Evolutionary conservation across 2,329 filamentous ascomycete genomes (phyloP).

Genomic region (Raffaelea ambrosiae): DNA sequence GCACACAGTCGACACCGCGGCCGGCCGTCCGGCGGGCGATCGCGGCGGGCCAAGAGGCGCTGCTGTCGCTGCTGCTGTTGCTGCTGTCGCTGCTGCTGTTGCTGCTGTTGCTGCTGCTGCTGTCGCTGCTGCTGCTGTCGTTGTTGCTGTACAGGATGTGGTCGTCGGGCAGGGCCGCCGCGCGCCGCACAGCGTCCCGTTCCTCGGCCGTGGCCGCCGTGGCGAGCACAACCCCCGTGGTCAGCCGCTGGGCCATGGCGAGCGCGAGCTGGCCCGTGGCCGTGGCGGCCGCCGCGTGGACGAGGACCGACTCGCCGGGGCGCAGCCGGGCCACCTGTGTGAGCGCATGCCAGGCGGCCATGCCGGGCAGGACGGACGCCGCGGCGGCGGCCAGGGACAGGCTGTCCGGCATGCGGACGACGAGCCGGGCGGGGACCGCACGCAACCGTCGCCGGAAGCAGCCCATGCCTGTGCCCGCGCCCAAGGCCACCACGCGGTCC

Average conservation of each 20-base stretch:
- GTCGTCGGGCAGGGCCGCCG: not conserved
- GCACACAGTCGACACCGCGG: no score
- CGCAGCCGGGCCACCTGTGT: not conserved
- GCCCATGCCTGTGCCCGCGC: no score
- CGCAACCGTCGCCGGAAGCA: no score
- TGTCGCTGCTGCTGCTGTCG: no score
- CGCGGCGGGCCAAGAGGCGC: no score
- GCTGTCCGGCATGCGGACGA: not conserved
- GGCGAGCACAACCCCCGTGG: slow-evolving; percentile 15
- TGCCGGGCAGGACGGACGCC: not conserved
- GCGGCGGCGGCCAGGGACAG: not conserved
- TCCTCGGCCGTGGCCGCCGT: slow-evolving; percentile 26
- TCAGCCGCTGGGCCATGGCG: not conserved
- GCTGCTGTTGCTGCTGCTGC: no score
- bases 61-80: no score
- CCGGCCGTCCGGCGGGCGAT: no score
- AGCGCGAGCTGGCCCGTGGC: slow-evolving; percentile 25
- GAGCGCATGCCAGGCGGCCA: not conserved
- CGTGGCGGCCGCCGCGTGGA: not conserved
- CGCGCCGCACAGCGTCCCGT: no score
- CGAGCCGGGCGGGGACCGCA: no score
- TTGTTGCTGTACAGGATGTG: not conserved
- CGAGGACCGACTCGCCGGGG: not conserved
- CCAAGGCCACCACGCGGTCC: no score
- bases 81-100: no score